These are phyloP conservation scores for Trametes polyzona DNA, from an alignment of 1,284 basidiomycete species.

Conservation along the genomic window DNA sequence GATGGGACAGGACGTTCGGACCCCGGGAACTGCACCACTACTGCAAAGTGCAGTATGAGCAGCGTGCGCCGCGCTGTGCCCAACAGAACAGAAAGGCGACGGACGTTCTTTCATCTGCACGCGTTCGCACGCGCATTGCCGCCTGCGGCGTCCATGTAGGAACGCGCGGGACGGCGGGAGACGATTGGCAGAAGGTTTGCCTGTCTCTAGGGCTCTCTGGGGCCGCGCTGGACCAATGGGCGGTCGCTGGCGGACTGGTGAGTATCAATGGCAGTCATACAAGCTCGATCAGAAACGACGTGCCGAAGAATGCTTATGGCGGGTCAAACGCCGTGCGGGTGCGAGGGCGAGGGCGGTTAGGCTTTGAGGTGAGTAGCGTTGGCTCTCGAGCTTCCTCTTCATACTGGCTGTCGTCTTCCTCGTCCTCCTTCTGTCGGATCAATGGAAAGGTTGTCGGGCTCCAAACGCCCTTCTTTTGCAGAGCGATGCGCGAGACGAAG, in stretches of 20 bases:
- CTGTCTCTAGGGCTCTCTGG: too few relatives aligned
- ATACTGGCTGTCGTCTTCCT: not conserved
- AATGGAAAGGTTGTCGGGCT: not conserved
- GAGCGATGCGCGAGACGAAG: not conserved
- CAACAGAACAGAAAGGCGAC: slow-evolving; percentile 25
- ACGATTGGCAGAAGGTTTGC: too few relatives aligned
- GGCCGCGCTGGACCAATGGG: not conserved
- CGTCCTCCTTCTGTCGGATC: not conserved
- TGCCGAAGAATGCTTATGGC: slow-evolving; percentile 1
- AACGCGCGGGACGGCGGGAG: too few relatives aligned
- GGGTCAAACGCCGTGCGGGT: slow-evolving; percentile 1
- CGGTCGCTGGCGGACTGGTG: not conserved
- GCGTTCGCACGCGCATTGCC: slow-evolving; percentile 28
- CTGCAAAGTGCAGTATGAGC: not conserved
- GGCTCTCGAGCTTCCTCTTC: not conserved
- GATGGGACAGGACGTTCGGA: too few relatives aligned
- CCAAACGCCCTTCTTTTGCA: not conserved
- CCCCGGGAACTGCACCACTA: too few relatives aligned
- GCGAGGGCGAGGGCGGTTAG: too few relatives aligned
- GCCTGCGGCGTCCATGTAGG: not conserved
- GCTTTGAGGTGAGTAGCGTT: not conserved
- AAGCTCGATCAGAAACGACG: slow-evolving; percentile 17
- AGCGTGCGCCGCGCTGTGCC: not conserved
- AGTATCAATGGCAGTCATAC: slow-evolving; percentile 9
- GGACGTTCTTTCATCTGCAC: slow-evolving; percentile 21